A percentile compares a stretch with the other conserved stretches of the same genome.
Evolutionary conservation across 2,329 filamentous ascomycete species (phyloP).

Genomic region (Tolypocladium ovalisporum): DNA sequence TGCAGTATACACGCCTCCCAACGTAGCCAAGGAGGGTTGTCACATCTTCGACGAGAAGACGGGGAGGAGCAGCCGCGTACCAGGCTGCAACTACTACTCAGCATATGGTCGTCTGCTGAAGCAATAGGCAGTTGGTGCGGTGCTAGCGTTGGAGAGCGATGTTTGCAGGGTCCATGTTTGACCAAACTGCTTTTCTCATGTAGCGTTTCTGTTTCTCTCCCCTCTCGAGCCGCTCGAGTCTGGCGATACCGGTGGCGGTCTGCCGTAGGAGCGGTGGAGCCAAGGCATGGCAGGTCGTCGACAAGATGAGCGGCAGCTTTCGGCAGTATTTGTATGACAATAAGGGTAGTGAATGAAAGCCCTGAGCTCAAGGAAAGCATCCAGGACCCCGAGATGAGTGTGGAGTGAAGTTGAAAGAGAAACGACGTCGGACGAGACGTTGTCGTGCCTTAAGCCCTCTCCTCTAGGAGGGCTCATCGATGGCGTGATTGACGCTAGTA

Average conservation of each 20-base stretch:
- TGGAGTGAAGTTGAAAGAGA: slow-evolving; percentile 10
- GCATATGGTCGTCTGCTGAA: slow-evolving; percentile 40
- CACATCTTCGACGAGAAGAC: slow-evolving; percentile 71
- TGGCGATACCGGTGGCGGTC: background rate
- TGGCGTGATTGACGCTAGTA: slow-evolving; percentile 21
- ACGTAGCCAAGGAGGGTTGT: slow-evolving; percentile 74
- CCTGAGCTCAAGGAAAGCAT: slow-evolving; percentile 2
- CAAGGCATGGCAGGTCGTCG: background rate
- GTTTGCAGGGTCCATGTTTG: background rate
- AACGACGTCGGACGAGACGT: slow-evolving; percentile 6
- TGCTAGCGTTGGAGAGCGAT: background rate
- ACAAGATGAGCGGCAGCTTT: background rate
- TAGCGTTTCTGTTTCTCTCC: slow-evolving; percentile 3
- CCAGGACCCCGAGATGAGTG: slow-evolving; percentile 1
- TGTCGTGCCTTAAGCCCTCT: slow-evolving; percentile 8
- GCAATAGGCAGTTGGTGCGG: slow-evolving; percentile 13
- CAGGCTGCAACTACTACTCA: slow-evolving; percentile 63
- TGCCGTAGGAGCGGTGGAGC: background rate
- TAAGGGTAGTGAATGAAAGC: slow-evolving; percentile 10
- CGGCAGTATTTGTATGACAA: slow-evolving; percentile 6
- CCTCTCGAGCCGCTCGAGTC: background rate
- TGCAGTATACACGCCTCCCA: slow-evolving; percentile 73
- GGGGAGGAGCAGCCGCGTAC: slow-evolving; percentile 60
- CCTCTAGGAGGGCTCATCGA: slow-evolving; percentile 14
- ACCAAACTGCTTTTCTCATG: background rate